A percentile compares a stretch with the other conserved stretches of the same genome.
Conservation (phyloP, 2,329 filamentous ascomycete species). For the Cladophialophora exuberans region DNA sequence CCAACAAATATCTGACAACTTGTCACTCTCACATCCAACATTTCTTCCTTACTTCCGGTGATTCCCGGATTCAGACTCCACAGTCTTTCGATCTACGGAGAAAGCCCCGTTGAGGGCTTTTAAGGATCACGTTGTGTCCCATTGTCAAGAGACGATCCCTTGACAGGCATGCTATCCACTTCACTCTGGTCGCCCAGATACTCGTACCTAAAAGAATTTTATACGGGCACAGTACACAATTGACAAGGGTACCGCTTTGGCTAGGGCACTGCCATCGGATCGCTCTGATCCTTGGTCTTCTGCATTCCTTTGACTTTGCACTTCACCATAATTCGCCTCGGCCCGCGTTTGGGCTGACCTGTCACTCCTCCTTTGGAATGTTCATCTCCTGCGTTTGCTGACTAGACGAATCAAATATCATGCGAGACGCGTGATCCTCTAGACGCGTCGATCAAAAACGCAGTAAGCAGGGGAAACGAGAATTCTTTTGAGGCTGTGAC, state of each 20-base stretch:
- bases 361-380: neutral
- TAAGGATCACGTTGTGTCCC: too few relatives aligned
- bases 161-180: too few relatives aligned
- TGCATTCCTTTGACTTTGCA: neutral
- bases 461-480: neutral
- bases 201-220: neutral
- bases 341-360: slow-evolving; percentile 1
- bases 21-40: too few relatives aligned
- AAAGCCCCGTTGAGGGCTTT: too few relatives aligned
- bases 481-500: slow-evolving; percentile 24
- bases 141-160: too few relatives aligned
- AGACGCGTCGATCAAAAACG: slow-evolving; percentile 3
- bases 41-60: too few relatives aligned
- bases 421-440: slow-evolving; percentile 2
- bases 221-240: too few relatives aligned
- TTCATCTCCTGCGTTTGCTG: neutral
- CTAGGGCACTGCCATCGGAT: slow-evolving; percentile 9
- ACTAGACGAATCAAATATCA: neutral
- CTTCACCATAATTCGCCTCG: neutral
- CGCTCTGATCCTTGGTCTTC: slow-evolving; percentile 2
- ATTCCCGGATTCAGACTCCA: slow-evolving; percentile 15
- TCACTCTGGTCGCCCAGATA: too few relatives aligned
- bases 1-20: slow-evolving; percentile 3
- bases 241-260: neutral
- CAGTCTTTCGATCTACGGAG: too few relatives aligned